These are phyloP conservation scores for Marasmius oreades DNA, from an alignment of 1,284 basidiomycete species.

Conservation along the genomic window DNA sequence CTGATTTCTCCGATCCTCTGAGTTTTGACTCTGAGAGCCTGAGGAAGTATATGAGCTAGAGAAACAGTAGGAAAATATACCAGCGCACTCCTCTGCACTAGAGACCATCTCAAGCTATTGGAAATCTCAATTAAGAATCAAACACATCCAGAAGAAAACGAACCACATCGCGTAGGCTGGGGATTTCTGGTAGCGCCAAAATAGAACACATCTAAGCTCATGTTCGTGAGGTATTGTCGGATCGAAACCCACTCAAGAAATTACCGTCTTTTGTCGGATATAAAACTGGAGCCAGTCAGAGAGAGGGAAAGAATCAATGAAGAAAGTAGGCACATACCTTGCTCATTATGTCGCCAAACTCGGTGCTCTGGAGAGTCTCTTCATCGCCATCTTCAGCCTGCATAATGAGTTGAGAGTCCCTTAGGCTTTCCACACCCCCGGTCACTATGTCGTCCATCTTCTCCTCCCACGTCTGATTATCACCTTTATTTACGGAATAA, in stretches of 20 bases:
- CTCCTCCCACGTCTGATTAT: conserved; percentile 64
- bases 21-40: conserved; percentile 67
- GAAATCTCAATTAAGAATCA: conserved; percentile 9
- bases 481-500: conserved; percentile 64
- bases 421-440: conserved; percentile 59
- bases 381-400: conserved; percentile 31
- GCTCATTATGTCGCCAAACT: conserved; percentile 83
- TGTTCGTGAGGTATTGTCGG: not conserved
- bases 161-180: conserved; percentile 63
- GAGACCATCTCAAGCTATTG: conserved; percentile 63
- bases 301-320: conserved; percentile 2
- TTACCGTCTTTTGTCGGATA: conserved; percentile 64
- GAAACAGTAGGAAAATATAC: not conserved
- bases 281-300: conserved; percentile 51
- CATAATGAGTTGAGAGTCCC: conserved; percentile 57
- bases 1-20: conserved; percentile 68
- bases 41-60: conserved; percentile 3
- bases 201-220: conserved; percentile 61
- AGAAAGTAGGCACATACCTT: conserved; percentile 45
- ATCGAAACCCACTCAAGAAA: conserved; percentile 11
- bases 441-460: conserved; percentile 69
- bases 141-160: conserved; percentile 21
- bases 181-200: conserved; percentile 50
- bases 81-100: conserved; percentile 61
- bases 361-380: conserved; percentile 53